These are phyloP conservation scores for Dioscorea zingiberensis DNA, from an alignment of 106 monocot species.

Conservation along the genomic window DNA sequence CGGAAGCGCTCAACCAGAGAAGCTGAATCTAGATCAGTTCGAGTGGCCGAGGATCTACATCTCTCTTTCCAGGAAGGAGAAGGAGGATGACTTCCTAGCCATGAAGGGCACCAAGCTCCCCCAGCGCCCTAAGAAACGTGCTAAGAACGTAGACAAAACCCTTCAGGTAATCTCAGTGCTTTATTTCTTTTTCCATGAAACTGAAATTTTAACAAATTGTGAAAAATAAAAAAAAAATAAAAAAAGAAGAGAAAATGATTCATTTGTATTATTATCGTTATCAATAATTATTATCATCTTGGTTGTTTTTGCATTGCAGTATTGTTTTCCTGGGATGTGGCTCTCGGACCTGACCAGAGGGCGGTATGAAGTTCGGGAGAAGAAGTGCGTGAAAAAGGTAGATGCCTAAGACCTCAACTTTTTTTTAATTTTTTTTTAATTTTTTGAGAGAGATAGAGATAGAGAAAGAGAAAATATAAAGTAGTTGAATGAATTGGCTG, in stretches of 20 bases:
- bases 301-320: constrained; percentile 27
- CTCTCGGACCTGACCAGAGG: constrained; percentile 72
- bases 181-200: neutral
- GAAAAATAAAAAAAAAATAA: too few species aligned
- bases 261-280: neutral
- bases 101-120: constrained; percentile 90
- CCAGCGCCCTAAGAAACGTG: constrained; percentile 74
- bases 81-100: constrained; percentile 81
- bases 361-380: constrained; percentile 83
- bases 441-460: neutral
- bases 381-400: constrained; percentile 92
- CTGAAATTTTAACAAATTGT: too few species aligned
- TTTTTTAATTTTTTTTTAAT: neutral
- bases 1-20: constrained; percentile 17
- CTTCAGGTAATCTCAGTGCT: constrained; percentile 43
- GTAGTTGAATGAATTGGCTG: neutral
- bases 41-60: constrained; percentile 92
- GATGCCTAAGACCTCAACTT: neutral
- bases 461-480: neutral
- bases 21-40: constrained; percentile 46
- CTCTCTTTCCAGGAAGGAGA: constrained; percentile 79
- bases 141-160: constrained; percentile 67
- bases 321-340: constrained; percentile 80
- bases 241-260: too few species aligned
- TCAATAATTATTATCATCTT: neutral